These are phyloP conservation scores for Aspergillus hancockii DNA, from an alignment of 495 filamentous ascomycete species.

Conservation along the genomic window DNA sequence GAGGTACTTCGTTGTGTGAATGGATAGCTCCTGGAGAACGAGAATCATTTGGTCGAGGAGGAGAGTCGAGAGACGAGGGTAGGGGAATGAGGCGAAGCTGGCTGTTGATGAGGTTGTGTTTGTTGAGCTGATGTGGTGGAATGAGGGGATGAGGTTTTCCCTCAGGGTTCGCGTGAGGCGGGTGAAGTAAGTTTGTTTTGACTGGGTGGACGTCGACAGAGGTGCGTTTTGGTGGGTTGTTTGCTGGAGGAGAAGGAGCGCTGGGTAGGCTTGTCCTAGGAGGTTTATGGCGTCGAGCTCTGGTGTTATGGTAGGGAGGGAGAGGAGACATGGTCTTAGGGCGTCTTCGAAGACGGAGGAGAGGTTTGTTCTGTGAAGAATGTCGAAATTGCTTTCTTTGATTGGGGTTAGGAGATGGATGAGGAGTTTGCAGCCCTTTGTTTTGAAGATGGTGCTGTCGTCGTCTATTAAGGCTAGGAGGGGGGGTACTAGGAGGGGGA, in stretches of 20 bases:
- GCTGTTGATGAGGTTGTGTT: slow-evolving; percentile 38
- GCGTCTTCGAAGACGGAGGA: slow-evolving; percentile 78
- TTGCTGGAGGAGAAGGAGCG: slow-evolving; percentile 59
- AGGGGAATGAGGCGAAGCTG: slow-evolving; percentile 48
- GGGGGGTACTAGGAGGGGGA: slow-evolving; percentile 82
- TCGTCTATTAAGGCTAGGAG: slow-evolving; percentile 81
- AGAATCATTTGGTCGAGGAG: slow-evolving; percentile 57
- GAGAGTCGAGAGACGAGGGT: slow-evolving; percentile 46
- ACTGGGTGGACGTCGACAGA: slow-evolving; percentile 7
- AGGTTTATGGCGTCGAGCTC: slow-evolving; percentile 67
- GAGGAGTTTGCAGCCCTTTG: slow-evolving; percentile 62
- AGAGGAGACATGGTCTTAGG: slow-evolving; percentile 69
- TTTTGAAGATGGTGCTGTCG: slow-evolving; percentile 52
- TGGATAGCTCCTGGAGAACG: slow-evolving; percentile 61
- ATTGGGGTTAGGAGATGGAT: slow-evolving; percentile 61
- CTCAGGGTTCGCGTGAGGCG: slow-evolving; percentile 36
- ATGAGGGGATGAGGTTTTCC: slow-evolving; percentile 46
- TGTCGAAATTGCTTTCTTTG: slow-evolving; percentile 40
- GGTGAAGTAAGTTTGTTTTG: slow-evolving; percentile 22
- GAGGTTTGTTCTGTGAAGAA: slow-evolving; percentile 73
- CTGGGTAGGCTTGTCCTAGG: slow-evolving; percentile 65
- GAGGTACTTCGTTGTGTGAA: slow-evolving; percentile 74
- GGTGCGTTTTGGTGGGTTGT: slow-evolving; percentile 32
- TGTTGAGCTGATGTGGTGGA: slow-evolving; percentile 50
- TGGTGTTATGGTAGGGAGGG: slow-evolving; percentile 77